A percentile compares a stretch with the other conserved stretches of the same genome.
Evolutionary conservation across 73 alveolate species (phyloP).

Genomic region (Symbiodinium pilosum): DNA sequence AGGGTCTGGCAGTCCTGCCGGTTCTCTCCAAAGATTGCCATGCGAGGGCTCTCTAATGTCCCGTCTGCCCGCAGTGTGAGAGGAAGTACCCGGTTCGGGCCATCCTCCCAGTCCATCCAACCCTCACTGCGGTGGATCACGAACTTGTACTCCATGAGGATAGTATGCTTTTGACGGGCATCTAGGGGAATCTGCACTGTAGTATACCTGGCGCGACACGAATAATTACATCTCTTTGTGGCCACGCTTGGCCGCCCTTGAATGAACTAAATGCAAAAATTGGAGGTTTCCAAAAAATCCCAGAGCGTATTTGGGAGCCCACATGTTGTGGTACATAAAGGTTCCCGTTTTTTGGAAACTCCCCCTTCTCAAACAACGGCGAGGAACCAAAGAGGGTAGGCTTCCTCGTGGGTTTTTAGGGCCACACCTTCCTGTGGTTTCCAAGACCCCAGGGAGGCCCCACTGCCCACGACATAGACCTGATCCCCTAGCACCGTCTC

Average conservation of each 20-base stretch:
- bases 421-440: background rate
- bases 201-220: slow-evolving; percentile 10
- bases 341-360: background rate
- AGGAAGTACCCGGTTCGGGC: slow-evolving; percentile 50
- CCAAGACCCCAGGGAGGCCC: slow-evolving; percentile 56
- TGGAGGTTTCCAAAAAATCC: background rate
- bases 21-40: background rate
- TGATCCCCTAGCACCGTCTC: slow-evolving; percentile 42
- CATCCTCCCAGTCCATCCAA: slow-evolving; percentile 43
- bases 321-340: background rate
- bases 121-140: slow-evolving; percentile 55
- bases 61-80: slow-evolving; percentile 28
- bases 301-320: background rate
- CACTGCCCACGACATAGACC: slow-evolving; percentile 38
- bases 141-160: slow-evolving; percentile 45
- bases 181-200: slow-evolving; percentile 71
- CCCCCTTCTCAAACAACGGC: no score
- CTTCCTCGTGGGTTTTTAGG: slow-evolving; percentile 44
- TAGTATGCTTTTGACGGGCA: background rate
- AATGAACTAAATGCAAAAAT: background rate
- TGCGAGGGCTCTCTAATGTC: background rate
- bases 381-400: slow-evolving; percentile 38
- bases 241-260: no score
- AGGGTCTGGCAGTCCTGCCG: background rate
- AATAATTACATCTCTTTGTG: no score